Conservation (phyloP, 2,329 filamentous ascomycete species). For the Diplodia intermedia region DNA sequence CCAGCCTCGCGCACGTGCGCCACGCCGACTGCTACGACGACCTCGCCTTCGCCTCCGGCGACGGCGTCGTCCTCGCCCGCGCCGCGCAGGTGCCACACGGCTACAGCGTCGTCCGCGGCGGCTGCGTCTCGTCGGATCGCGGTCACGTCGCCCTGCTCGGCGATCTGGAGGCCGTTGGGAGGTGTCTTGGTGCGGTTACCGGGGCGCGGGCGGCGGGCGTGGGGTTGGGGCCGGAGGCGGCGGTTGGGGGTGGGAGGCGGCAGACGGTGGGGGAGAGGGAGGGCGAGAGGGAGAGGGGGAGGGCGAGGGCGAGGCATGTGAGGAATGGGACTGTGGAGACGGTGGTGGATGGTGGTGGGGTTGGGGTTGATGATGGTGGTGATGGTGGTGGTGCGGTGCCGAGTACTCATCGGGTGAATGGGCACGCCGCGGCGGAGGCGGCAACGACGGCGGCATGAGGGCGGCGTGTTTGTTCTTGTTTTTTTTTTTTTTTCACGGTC, state of each 20-base stretch:
- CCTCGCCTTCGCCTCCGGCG: conserved; percentile 82
- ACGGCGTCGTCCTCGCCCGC: conserved; percentile 85
- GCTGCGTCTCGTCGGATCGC: conserved; percentile 78
- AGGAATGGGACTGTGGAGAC: too few species aligned
- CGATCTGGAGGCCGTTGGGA: conserved; percentile 80
- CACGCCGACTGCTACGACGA: conserved; percentile 83
- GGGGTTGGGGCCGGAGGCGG: conserved; percentile 60
- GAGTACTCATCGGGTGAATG: too few species aligned
- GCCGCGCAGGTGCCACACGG: conserved; percentile 85
- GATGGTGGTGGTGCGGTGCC: background rate
- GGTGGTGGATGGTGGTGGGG: too few species aligned
- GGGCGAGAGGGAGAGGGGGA: background rate
- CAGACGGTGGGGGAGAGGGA: background rate
- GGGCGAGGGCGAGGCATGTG: background rate
- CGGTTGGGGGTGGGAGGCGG: background rate
- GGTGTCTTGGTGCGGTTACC: conserved; percentile 72
- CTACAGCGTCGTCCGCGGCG: conserved; percentile 75
- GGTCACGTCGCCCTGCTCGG: conserved; percentile 89
- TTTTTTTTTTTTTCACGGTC: too few species aligned
- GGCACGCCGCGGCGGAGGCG: too few species aligned
- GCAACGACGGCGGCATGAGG: too few species aligned
- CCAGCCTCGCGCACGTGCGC: conserved; percentile 74
- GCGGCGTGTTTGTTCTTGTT: too few species aligned
- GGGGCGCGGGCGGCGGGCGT: conserved; percentile 75
- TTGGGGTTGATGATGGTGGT: background rate